Evolutionary conservation across 208 protist genomes (phyloP).

Genomic region (Wallacemonas sp.): DNA sequence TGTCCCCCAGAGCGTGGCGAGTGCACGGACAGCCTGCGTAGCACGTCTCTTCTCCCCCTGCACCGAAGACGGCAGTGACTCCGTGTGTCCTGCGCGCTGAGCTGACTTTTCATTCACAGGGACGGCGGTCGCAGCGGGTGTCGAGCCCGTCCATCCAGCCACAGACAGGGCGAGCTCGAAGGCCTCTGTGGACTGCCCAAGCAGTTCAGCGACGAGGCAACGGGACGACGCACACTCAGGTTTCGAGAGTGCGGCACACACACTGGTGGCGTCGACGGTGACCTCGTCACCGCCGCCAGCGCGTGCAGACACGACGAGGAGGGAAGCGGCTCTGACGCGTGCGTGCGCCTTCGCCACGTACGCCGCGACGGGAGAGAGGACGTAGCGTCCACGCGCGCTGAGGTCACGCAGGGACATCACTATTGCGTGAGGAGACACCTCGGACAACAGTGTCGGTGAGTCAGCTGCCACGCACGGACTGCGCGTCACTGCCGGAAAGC

Average conservation of each 20-base stretch:
- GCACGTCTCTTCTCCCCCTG: not conserved
- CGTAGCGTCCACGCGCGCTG: constrained; percentile 20
- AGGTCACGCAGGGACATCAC: constrained; percentile 36
- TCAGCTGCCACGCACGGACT: not conserved
- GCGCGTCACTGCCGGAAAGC: not conserved
- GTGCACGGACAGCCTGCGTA: not conserved
- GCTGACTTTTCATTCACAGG: too few species aligned
- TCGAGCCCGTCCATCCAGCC: not conserved
- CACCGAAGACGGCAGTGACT: not conserved
- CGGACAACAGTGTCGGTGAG: too few species aligned
- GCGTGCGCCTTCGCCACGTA: not conserved
- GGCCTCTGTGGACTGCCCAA: not conserved
- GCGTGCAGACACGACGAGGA: too few species aligned
- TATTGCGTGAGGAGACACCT: not conserved
- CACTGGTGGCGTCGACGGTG: too few species aligned
- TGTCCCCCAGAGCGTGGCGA: not conserved
- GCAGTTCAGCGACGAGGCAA: not conserved
- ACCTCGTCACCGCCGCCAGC: too few species aligned
- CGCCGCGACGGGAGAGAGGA: constrained; percentile 7
- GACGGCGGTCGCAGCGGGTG: too few species aligned
- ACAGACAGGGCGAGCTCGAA: not conserved
- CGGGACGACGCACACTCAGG: too few species aligned
- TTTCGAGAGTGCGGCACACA: too few species aligned
- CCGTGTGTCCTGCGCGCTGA: not conserved
- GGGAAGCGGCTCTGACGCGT: not conserved